Percentiles rank a stretch among this genome's conserved stretches.
Conservation (phyloP, 192 early-diverging fungal species). For the Spinellus fusiger region DNA sequence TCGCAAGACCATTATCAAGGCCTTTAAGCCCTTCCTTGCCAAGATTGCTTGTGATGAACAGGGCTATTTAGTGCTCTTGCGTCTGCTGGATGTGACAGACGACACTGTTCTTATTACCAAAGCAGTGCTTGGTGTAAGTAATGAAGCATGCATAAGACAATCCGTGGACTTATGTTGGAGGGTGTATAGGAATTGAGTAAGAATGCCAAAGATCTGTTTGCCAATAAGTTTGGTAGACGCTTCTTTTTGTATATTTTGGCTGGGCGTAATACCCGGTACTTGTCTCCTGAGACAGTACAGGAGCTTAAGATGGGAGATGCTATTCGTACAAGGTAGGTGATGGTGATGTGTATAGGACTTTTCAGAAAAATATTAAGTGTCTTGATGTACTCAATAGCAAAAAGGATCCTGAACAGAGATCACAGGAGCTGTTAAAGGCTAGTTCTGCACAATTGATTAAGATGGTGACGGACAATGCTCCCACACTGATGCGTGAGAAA, state of each 20-base stretch:
- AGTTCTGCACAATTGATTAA: slow-evolving; percentile 57
- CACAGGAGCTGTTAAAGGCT: slow-evolving; percentile 61
- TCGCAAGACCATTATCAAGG: slow-evolving; percentile 83
- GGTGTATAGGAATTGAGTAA: slow-evolving; percentile 36
- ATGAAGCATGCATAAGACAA: background rate
- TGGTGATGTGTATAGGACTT: background rate
- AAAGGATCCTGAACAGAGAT: slow-evolving; percentile 69
- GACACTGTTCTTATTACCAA: slow-evolving; percentile 86
- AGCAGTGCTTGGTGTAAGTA: slow-evolving; percentile 57
- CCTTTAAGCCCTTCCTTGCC: slow-evolving; percentile 72
- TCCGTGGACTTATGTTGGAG: background rate
- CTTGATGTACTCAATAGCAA: slow-evolving; percentile 52
- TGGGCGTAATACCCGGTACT: slow-evolving; percentile 70
- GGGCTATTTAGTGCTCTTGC: slow-evolving; percentile 79
- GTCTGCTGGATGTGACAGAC: slow-evolving; percentile 83
- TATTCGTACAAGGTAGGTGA: slow-evolving; percentile 42
- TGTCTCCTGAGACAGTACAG: slow-evolving; percentile 63
- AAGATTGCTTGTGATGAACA: slow-evolving; percentile 87
- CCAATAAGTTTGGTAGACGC: slow-evolving; percentile 72
- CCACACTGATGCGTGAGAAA: slow-evolving; percentile 55
- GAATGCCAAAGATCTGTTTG: slow-evolving; percentile 40
- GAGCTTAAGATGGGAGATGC: slow-evolving; percentile 63
- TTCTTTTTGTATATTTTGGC: slow-evolving; percentile 77
- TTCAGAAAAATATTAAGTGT: background rate
- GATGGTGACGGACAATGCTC: slow-evolving; percentile 45